Evolutionary conservation across 768 basidiomycete species (phyloP).

Genomic region (Crassisporium funariophilum): DNA sequence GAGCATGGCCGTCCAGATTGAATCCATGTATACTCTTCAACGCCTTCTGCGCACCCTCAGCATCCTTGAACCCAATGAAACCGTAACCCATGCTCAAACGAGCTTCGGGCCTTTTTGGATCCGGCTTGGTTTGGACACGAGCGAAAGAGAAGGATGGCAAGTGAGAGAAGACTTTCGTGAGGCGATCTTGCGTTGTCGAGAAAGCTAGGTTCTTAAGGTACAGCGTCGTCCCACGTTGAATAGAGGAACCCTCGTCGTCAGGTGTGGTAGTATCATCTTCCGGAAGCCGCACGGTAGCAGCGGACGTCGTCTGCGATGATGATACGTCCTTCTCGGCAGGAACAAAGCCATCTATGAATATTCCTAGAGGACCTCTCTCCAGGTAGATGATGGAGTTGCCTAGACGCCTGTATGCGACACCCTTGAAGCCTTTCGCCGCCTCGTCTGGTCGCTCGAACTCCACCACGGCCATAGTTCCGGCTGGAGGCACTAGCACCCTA

Average conservation of each 20-base stretch:
- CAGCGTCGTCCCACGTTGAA: slow-evolving; percentile 77
- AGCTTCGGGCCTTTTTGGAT: slow-evolving; percentile 67
- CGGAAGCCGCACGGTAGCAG: slow-evolving; percentile 9
- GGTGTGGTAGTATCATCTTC: slow-evolving; percentile 39
- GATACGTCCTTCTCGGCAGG: slow-evolving; percentile 6
- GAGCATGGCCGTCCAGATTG: slow-evolving; percentile 82
- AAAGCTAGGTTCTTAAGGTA: slow-evolving; percentile 97
- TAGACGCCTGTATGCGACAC: slow-evolving; percentile 82
- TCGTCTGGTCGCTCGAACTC: slow-evolving; percentile 77
- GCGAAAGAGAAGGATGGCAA: slow-evolving; percentile 85
- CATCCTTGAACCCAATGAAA: slow-evolving; percentile 86
- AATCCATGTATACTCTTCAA: slow-evolving; percentile 78
- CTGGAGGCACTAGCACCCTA: slow-evolving; percentile 83
- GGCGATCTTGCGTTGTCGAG: slow-evolving; percentile 76
- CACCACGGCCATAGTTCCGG: slow-evolving; percentile 91
- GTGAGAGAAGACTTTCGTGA: slow-evolving; percentile 68
- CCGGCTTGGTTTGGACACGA: slow-evolving; percentile 87
- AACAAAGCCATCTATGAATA: slow-evolving; percentile 62
- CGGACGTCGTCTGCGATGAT: slow-evolving; percentile 1
- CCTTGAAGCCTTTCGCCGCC: slow-evolving; percentile 75
- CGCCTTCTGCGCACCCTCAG: slow-evolving; percentile 72
- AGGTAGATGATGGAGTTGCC: slow-evolving; percentile 91
- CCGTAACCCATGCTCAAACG: slow-evolving; percentile 95
- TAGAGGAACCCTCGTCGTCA: slow-evolving; percentile 44
- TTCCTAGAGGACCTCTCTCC: slow-evolving; percentile 86